Evolutionary conservation across 2,329 filamentous ascomycete species (phyloP).

Genomic region (Colletotrichum abscissum): DNA sequence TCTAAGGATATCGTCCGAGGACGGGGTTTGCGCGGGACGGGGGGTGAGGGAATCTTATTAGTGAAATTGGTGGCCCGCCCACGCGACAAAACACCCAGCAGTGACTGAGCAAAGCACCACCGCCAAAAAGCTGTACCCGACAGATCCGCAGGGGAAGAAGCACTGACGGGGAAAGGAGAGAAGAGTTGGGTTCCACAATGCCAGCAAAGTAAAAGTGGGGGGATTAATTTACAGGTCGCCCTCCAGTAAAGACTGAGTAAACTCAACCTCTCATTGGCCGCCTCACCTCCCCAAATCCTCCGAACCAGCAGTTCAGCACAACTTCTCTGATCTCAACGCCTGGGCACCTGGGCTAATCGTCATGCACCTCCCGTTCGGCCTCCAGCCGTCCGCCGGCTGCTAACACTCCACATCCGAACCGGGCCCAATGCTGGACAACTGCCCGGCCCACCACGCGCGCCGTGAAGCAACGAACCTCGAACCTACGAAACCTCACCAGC

Average conservation of each 20-base stretch:
- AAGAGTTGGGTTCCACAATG: constrained; percentile 2
- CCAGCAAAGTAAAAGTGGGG: constrained; percentile 27
- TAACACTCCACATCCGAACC: neutral
- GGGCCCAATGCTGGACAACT: neutral
- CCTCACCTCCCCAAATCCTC: neutral
- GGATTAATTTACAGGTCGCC: neutral
- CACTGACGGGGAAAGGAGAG: constrained; percentile 7
- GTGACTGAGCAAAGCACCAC: neutral
- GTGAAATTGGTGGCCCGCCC: constrained; percentile 19
- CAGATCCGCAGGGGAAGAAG: constrained; percentile 14
- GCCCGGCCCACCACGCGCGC: neutral
- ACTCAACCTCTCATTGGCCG: neutral
- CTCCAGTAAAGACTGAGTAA: neutral
- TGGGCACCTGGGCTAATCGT: neutral
- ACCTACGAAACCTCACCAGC: constrained; percentile 6
- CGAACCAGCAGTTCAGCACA: neutral
- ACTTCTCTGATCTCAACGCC: too few species aligned
- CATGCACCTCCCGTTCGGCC: neutral
- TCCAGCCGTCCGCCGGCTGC: constrained; percentile 6
- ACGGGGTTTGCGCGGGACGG: neutral
- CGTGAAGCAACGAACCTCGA: constrained; percentile 1
- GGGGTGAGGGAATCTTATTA: constrained; percentile 25
- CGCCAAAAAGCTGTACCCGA: constrained; percentile 9
- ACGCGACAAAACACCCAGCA: constrained; percentile 3
- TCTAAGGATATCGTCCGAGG: neutral